phyloP scores from a whole-genome alignment of 495 filamentous ascomycete genomes.

The Talaromyces adpressus region DNA sequence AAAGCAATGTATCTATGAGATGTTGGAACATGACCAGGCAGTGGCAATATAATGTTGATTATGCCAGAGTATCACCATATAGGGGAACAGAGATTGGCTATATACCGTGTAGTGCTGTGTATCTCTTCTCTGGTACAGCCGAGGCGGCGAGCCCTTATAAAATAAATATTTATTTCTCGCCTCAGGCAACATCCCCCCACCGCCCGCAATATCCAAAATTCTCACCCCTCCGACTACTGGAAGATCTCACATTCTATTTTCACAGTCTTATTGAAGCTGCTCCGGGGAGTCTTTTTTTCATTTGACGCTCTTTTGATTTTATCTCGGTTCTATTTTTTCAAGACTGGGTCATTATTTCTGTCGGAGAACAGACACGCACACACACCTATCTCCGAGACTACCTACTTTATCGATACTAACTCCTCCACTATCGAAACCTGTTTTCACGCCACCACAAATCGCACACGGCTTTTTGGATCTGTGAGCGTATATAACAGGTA shows the following conservation, averaged over 20 bases:
- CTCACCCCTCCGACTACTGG: conserved; percentile 3
- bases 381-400: conserved; percentile 3
- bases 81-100: background rate
- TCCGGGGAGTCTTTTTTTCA: background rate
- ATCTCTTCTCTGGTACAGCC: background rate
- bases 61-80: background rate
- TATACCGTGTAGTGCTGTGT: background rate
- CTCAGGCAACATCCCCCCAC: conserved; percentile 9
- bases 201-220: conserved; percentile 5
- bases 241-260: background rate
- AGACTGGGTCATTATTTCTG: background rate
- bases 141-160: background rate
- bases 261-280: background rate
- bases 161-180: background rate
- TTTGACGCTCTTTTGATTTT: background rate
- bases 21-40: background rate
- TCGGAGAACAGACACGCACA: conserved; percentile 1
- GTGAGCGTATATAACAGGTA: background rate
- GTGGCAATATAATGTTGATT: background rate
- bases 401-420: conserved; percentile 7
- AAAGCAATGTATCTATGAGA: background rate
- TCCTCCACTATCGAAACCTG: background rate
- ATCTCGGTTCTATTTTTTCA: background rate
- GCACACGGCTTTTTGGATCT: background rate
- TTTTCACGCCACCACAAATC: conserved; percentile 3